Evolutionary conservation across 306 rosid species (phyloP).

Genomic region (Comarum palustre): DNA sequence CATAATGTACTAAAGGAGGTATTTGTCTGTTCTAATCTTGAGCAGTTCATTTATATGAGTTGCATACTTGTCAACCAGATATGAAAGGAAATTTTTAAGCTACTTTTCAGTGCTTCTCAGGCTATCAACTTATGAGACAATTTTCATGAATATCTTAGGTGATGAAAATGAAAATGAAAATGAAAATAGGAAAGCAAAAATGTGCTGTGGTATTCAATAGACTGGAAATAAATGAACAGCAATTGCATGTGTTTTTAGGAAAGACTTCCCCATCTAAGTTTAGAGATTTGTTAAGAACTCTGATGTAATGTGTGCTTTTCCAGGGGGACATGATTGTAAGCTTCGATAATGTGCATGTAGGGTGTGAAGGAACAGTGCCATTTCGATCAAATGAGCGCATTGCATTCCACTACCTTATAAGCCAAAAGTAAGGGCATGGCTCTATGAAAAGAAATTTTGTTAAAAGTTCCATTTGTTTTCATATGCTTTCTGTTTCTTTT

Average conservation of each 20-base stretch:
- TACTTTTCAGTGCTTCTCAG: conserved; percentile 19
- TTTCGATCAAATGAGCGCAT: conserved; percentile 88
- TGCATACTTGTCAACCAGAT: conserved; percentile 9
- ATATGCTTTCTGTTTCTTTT: conserved; percentile 10
- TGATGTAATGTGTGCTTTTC: conserved; percentile 18
- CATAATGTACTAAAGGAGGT: conserved; percentile 84
- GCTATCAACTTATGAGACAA: conserved; percentile 10
- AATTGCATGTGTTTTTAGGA: conserved; percentile 3
- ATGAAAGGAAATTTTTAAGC: conserved; percentile 10
- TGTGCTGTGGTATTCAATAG: conserved; percentile 6
- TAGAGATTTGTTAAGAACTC: conserved; percentile 7
- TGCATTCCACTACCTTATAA: conserved; percentile 87
- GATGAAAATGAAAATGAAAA: conserved; percentile 5
- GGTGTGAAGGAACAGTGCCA: conserved; percentile 95
- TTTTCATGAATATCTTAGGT: conserved; percentile 1
- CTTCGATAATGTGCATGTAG: conserved; percentile 76
- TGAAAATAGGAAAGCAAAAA: background rate
- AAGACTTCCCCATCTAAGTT: conserved; percentile 17
- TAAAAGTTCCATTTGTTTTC: conserved; percentile 2
- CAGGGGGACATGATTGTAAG: conserved; percentile 99
- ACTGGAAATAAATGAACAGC: background rate
- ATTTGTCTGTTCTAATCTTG: conserved; percentile 20
- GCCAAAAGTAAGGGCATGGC: conserved; percentile 72
- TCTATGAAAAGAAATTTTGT: conserved; percentile 13
- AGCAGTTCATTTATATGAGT: conserved; percentile 19